These are phyloP conservation scores for Cyberlindnera mississippiensis DNA, from an alignment of 805 yeast genomes.

Conservation along the genomic window DNA sequence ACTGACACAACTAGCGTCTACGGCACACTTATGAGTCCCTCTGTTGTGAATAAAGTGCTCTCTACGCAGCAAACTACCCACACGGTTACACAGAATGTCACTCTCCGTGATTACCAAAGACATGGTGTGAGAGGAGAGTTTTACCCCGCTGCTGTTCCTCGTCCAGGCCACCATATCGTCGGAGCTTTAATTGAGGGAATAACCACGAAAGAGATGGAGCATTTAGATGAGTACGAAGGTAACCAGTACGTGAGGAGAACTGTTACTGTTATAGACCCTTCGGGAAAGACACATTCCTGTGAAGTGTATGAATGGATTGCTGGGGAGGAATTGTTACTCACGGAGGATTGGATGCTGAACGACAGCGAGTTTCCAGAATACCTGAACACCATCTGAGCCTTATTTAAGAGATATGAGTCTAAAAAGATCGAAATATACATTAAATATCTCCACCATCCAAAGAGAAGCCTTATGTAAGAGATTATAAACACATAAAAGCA, in stretches of 20 bases:
- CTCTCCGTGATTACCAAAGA: conserved; percentile 3
- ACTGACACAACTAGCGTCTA: conserved; percentile 10
- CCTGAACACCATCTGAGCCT: too few relatives aligned
- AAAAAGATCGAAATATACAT: too few relatives aligned
- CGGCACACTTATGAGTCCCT: conserved; percentile 13
- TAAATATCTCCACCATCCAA: too few relatives aligned
- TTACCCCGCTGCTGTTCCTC: conserved; percentile 14
- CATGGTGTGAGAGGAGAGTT: conserved; percentile 7
- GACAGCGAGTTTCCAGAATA: too few relatives aligned
- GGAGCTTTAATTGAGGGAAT: conserved; percentile 11
- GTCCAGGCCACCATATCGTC: neutral
- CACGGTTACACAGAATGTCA: conserved; percentile 1
- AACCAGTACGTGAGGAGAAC: conserved; percentile 6
- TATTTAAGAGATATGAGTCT: too few relatives aligned
- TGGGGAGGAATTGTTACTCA: too few relatives aligned
- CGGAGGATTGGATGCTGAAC: too few relatives aligned
- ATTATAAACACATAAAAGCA: too few relatives aligned
- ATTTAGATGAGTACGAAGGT: conserved; percentile 15
- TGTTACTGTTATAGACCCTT: neutral
- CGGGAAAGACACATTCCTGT: too few relatives aligned
- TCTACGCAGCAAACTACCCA: neutral
- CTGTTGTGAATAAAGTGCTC: conserved; percentile 8
- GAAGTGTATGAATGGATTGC: too few relatives aligned
- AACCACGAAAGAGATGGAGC: conserved; percentile 2
- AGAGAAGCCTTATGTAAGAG: too few relatives aligned